Base-by-base conservation (phyloP, 352 stramenopile species). In the Globisporangium echinulatum region DNA sequence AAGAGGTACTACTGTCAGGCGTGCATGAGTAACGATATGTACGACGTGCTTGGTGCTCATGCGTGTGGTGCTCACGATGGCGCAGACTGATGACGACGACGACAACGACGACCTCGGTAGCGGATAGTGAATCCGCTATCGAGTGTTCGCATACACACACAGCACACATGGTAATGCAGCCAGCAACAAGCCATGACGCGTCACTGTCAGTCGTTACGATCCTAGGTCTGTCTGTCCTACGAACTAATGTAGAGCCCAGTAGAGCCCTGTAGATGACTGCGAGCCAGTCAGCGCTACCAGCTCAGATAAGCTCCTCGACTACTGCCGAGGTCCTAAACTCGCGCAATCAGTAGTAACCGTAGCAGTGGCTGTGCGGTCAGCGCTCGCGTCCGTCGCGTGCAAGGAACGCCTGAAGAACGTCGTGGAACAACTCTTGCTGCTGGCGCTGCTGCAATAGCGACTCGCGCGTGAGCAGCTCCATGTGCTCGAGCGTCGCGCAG, bases 391-490 rank as follows among this genome's bases (percentile, higher is more conserved):
- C 25, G n/a, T 63, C 46, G 2, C 46, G 61, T 39, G 49, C 56
- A 6, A 63, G 61, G 56, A 90, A 68, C 25, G 62, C 70, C 13
- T 71, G 49, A 38, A 93, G 59, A 38, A 91, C 68, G 17, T 87
- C 68, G 42, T 82, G 72, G 25, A 92, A 71, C 7, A 94, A 46
- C 39, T 79, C 70, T 54, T 91, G 72, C 38, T 94, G 85, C 55
- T 89, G 70, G 1, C 59, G 67, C 53, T 92, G 79, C 46, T 89
- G 74, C 7, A 74, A 44, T 14, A 94, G 56, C 7, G 70, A 66
- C 53, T 91, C 79, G 46, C 67, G 68, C 9, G 82, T 82, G 36
- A 90, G 61, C 37, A 47, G 19, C 58, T 80, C 70, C 77, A 91
- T 90, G 56, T 90, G 67, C 33, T 87, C 68, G 47, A 91, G 64